Conservation (phyloP, 371 early-diverging fungal genomes). For the Vairimorpha necatrix region DNA sequence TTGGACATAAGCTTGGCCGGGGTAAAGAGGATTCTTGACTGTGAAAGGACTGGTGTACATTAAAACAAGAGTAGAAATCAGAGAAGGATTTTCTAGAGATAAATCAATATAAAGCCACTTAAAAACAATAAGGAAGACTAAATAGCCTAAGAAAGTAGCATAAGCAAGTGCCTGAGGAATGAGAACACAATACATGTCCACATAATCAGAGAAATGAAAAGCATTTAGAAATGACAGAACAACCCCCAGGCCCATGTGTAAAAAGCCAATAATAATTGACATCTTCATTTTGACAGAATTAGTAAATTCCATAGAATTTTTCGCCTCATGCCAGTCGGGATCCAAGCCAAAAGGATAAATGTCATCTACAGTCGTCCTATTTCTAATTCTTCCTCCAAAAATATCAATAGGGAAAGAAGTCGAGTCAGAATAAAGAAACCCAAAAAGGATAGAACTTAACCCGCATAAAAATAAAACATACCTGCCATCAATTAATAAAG, state of each 20-base stretch:
- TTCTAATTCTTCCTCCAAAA: constrained; percentile 72
- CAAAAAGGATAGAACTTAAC: constrained; percentile 87
- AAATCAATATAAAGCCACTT: constrained; percentile 76
- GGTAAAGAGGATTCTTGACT: constrained; percentile 68
- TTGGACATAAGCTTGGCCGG: constrained; percentile 73
- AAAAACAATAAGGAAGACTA: constrained; percentile 80
- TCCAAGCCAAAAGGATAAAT: constrained; percentile 69
- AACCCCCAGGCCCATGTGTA: constrained; percentile 93
- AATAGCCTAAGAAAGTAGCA: constrained; percentile 85
- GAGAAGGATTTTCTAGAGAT: constrained; percentile 78
- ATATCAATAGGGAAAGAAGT: constrained; percentile 75
- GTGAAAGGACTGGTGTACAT: constrained; percentile 93
- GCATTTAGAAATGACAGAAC: constrained; percentile 81
- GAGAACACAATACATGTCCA: constrained; percentile 75
- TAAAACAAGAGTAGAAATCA: constrained; percentile 91
- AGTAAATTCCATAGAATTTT: constrained; percentile 75
- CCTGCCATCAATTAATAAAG: constrained; percentile 83
- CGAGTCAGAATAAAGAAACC: constrained; percentile 92
- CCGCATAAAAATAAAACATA: constrained; percentile 94
- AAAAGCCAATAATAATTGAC: constrained; percentile 88
- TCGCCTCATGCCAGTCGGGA: constrained; percentile 86
- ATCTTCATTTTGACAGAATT: constrained; percentile 99
- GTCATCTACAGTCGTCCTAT: constrained; percentile 54
- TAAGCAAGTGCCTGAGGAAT: constrained; percentile 90
- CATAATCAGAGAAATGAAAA: constrained; percentile 72